Percentiles rank a stretch among this genome's conserved stretches.
These are phyloP conservation scores for Sclerotinia subarctica DNA, from an alignment of 2,329 filamentous ascomycete genomes.

Conservation along the genomic window DNA sequence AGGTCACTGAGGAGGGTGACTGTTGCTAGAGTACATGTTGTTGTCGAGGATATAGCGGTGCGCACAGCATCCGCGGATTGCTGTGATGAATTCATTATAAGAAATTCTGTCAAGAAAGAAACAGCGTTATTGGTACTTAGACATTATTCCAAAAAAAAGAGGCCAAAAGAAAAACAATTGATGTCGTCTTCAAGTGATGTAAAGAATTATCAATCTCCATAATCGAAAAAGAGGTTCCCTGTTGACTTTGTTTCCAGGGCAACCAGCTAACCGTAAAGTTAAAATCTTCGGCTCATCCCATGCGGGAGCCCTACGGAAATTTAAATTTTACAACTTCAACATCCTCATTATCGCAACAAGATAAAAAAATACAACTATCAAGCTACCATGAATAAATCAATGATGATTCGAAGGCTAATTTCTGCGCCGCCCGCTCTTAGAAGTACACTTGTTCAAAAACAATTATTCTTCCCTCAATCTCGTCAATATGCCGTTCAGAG, in stretches of 20 bases:
- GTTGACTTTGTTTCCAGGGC: constrained; percentile 21
- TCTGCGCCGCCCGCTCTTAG: constrained; percentile 32
- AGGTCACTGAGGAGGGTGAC: constrained; percentile 46
- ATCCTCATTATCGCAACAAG: background rate
- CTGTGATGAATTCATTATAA: constrained; percentile 43
- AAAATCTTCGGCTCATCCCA: constrained; percentile 10
- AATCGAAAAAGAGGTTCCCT: constrained; percentile 16
- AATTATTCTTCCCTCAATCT: constrained; percentile 18
- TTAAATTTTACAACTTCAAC: constrained; percentile 8
- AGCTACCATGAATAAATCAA: constrained; percentile 30
- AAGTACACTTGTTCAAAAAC: constrained; percentile 25
- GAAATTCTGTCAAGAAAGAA: constrained; percentile 22
- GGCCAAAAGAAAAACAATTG: constrained; percentile 14
- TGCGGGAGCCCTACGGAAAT: background rate
- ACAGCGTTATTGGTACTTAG: constrained; percentile 34
- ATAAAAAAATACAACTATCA: background rate
- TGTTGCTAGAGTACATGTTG: constrained; percentile 49
- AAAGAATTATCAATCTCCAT: constrained; percentile 17
- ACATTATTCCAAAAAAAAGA: constrained; percentile 36
- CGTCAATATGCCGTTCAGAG: constrained; percentile 39
- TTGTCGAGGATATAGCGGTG: constrained; percentile 45
- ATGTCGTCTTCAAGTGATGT: constrained; percentile 17
- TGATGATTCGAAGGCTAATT: constrained; percentile 28
- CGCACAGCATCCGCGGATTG: constrained; percentile 48
- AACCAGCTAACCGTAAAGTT: background rate